These are phyloP conservation scores for Aspergillus sp. DNA, from an alignment of 2,329 filamentous ascomycete species.

Conservation along the genomic window DNA sequence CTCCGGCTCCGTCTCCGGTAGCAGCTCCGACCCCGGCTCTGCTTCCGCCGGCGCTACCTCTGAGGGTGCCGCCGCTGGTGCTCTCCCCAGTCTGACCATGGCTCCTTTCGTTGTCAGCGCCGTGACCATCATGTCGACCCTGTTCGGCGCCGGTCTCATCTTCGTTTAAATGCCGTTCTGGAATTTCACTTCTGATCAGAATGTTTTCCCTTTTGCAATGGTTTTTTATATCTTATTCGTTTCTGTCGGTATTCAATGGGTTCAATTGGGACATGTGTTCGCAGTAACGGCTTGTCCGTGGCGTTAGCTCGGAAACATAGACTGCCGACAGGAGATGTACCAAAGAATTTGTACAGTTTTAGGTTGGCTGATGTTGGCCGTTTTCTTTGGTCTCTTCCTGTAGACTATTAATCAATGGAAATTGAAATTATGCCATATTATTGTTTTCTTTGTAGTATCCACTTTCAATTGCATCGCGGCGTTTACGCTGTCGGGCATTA, in stretches of 20 bases:
- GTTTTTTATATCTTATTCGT: constrained; percentile 3
- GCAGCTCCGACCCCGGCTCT: constrained; percentile 4
- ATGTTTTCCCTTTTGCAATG: constrained; percentile 9
- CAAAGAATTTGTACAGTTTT: too few relatives aligned
- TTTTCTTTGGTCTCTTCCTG: too few relatives aligned
- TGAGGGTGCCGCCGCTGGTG: constrained; percentile 39
- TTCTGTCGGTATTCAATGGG: constrained; percentile 1
- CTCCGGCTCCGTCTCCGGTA: constrained; percentile 36
- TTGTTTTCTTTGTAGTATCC: too few relatives aligned
- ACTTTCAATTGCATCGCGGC: too few relatives aligned
- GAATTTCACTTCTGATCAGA: constrained; percentile 4
- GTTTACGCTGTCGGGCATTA: too few relatives aligned
- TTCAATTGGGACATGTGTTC: too few relatives aligned
- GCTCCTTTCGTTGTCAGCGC: constrained; percentile 49
- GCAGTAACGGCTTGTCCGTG: too few relatives aligned
- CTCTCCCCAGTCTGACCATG: constrained; percentile 42
- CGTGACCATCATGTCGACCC: constrained; percentile 47
- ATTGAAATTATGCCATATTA: too few relatives aligned
- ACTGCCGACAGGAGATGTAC: too few relatives aligned
- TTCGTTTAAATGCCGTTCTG: constrained; percentile 20
- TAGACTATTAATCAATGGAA: too few relatives aligned
- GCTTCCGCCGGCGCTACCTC: constrained; percentile 23
- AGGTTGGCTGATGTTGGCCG: too few relatives aligned
- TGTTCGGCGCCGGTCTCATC: constrained; percentile 48
- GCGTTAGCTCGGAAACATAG: too few relatives aligned